phyloP scores from a whole-genome alignment of 371 early-diverging fungal species.

The Rhizopus microsporus region DNA sequence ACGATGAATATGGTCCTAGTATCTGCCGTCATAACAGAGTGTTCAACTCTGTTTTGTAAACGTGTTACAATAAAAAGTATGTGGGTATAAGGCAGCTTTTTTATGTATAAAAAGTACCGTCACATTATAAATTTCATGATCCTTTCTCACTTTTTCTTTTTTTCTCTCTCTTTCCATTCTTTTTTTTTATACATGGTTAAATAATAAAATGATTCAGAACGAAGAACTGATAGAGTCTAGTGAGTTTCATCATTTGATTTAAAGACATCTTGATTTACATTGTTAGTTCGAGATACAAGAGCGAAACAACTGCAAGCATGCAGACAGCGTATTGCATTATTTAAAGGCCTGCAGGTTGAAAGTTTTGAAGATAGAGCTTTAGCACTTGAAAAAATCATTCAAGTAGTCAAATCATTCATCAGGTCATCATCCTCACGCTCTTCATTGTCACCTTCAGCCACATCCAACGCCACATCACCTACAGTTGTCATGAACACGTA shows the following conservation, averaged over 20 bases:
- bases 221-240: conserved; percentile 16
- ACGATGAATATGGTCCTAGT: conserved; percentile 97
- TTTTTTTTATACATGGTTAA: background rate
- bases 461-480: conserved; percentile 5
- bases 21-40: conserved; percentile 95
- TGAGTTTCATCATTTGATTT: conserved; percentile 3
- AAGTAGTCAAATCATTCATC: conserved; percentile 49
- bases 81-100: background rate
- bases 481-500: background rate
- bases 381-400: conserved; percentile 47
- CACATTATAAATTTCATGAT: background rate
- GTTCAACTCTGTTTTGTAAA: conserved; percentile 65
- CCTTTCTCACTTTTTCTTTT: background rate
- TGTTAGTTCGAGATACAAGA: conserved; percentile 38
- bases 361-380: conserved; percentile 31
- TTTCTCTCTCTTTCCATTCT: conserved; percentile 2
- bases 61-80: background rate
- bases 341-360: conserved; percentile 52
- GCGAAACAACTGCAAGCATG: conserved; percentile 47
- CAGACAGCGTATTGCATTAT: conserved; percentile 47
- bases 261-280: background rate
- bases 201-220: conserved; percentile 7
- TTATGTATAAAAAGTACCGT: conserved; percentile 1
- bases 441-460: background rate
- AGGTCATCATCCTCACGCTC: conserved; percentile 40